Percentiles rank a stretch among this genome's conserved stretches.
Conservation (phyloP, 306 rosid species). For the Betula pendula region DNA sequence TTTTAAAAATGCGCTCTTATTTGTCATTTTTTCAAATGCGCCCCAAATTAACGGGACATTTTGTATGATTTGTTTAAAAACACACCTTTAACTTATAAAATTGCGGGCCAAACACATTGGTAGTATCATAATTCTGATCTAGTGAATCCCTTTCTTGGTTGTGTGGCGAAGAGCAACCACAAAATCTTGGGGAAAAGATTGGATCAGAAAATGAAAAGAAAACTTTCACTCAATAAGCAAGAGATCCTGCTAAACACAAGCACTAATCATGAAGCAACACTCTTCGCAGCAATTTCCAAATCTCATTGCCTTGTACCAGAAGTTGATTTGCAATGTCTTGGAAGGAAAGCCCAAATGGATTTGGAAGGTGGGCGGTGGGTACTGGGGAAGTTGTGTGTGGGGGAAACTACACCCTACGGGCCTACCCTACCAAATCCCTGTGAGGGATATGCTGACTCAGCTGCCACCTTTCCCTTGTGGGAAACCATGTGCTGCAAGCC, state of each 20-base stretch:
- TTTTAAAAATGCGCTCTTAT: too few species aligned
- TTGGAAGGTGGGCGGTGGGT: constrained; percentile 10
- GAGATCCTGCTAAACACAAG: neutral
- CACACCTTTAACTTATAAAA: too few species aligned
- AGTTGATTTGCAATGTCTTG: neutral
- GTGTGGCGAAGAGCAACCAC: neutral
- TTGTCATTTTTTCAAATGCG: too few species aligned
- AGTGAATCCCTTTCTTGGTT: neutral
- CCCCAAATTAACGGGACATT: too few species aligned
- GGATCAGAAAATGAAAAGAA: neutral
- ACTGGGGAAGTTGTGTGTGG: neutral
- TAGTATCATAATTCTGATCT: neutral
- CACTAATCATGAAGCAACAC: neutral
- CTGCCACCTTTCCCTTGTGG: constrained; percentile 20
- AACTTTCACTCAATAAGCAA: neutral
- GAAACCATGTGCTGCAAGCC: constrained; percentile 13
- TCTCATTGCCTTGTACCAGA: neutral
- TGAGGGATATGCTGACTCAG: constrained; percentile 26
- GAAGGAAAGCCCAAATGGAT: neutral
- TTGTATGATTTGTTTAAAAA: too few species aligned
- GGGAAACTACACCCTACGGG: too few species aligned
- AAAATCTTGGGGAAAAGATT: neutral
- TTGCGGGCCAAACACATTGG: too few species aligned
- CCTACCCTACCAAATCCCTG: constrained; percentile 9
- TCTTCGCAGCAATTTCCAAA: neutral